Percentiles rank a stretch among this genome's conserved stretches.
Evolutionary conservation across 768 basidiomycete species (phyloP).

Genomic region (Lactarius vividus): DNA sequence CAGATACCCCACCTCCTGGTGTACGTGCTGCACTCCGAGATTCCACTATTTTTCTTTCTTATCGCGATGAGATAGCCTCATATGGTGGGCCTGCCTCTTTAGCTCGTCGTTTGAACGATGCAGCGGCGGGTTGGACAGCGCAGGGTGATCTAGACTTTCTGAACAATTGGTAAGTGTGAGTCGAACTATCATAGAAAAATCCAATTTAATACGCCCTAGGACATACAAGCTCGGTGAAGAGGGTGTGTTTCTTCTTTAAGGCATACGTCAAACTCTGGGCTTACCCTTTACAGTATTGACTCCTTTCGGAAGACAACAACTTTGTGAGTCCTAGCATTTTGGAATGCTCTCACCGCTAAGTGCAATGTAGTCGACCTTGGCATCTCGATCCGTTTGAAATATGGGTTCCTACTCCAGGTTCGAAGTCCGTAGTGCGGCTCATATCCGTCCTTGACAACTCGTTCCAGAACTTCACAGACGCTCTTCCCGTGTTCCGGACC

Average conservation of each 20-base stretch:
- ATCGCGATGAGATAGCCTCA: constrained; percentile 38
- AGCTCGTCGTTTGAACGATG: constrained; percentile 51
- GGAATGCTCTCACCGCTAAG: not conserved
- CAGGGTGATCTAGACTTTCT: constrained; percentile 68
- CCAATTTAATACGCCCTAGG: constrained; percentile 42
- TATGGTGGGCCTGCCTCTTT: constrained; percentile 65
- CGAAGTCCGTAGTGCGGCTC: constrained; percentile 3
- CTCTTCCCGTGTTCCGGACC: constrained; percentile 51
- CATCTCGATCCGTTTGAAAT: constrained; percentile 43
- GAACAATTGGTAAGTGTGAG: constrained; percentile 66
- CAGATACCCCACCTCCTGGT: constrained; percentile 59
- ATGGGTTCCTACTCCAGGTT: constrained; percentile 42
- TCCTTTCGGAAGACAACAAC: constrained; percentile 86
- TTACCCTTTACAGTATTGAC: constrained; percentile 58
- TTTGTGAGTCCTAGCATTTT: constrained; percentile 52
- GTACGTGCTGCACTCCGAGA: constrained; percentile 39
- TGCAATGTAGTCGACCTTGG: constrained; percentile 39
- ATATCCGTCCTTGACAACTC: constrained; percentile 31
- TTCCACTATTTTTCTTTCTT: constrained; percentile 9
- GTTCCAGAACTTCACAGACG: constrained; percentile 39
- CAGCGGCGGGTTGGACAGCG: constrained; percentile 59
- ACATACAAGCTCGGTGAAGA: constrained; percentile 90
- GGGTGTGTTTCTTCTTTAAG: constrained; percentile 39
- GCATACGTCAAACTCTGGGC: not conserved
- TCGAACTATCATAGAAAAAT: not conserved